Evolutionary conservation across 1,139 yeast species (phyloP).

Genomic region (Candida glucosophila): DNA sequence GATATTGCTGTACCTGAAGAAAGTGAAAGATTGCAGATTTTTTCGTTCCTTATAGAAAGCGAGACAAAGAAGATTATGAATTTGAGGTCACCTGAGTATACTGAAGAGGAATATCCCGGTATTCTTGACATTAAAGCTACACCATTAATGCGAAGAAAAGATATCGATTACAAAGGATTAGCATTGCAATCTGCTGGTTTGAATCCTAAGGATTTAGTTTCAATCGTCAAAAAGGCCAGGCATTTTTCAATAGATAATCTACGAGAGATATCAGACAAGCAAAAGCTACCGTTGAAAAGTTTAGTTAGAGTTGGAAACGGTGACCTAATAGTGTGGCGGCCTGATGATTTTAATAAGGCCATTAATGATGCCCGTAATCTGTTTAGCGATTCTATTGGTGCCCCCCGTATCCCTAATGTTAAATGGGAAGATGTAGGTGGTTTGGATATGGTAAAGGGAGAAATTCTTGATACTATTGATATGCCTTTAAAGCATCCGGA

Average conservation of each 20-base stretch:
- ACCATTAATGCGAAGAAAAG: slow-evolving; percentile 29
- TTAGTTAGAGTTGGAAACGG: slow-evolving; percentile 35
- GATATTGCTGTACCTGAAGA: slow-evolving; percentile 74
- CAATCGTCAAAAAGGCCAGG: slow-evolving; percentile 64
- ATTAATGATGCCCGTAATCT: slow-evolving; percentile 79
- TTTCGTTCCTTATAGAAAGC: slow-evolving; percentile 37
- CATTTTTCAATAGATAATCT: slow-evolving; percentile 47
- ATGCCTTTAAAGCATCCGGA: slow-evolving; percentile 94
- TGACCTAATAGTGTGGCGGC: slow-evolving; percentile 47
- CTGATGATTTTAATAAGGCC: slow-evolving; percentile 63
- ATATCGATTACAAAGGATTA: slow-evolving; percentile 50
- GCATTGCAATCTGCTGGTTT: slow-evolving; percentile 90
- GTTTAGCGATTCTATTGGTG: slow-evolving; percentile 91
- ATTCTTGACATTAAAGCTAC: slow-evolving; percentile 12
- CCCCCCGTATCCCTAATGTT: slow-evolving; percentile 94
- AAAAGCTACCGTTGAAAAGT: slow-evolving; percentile 13
- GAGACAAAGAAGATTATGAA: slow-evolving; percentile 11
- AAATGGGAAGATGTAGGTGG: slow-evolving; percentile 97
- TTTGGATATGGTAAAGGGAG: slow-evolving; percentile 79
- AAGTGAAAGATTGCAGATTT: slow-evolving; percentile 57
- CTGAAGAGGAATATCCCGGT: slow-evolving; percentile 7
- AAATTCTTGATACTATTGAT: slow-evolving; percentile 89
- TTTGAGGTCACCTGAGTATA: no score
- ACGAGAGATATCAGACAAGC: slow-evolving; percentile 14
- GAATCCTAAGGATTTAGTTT: slow-evolving; percentile 72